Base-by-base conservation (phyloP, 176 grass and related monocot species). In the Metroxylon sagu region DNA sequence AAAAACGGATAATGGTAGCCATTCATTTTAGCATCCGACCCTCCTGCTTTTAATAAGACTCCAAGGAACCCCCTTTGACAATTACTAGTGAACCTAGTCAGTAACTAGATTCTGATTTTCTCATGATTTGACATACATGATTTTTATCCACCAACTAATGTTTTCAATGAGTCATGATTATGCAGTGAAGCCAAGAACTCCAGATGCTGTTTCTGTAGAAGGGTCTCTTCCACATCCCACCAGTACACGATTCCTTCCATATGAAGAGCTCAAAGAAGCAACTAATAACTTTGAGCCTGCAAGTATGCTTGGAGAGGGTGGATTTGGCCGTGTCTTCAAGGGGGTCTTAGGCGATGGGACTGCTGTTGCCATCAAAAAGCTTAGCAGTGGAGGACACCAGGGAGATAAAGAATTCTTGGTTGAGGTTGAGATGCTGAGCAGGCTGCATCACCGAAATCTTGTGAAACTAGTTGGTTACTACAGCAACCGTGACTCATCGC, bases 381-480 rank as follows among this genome's bases (percentile, higher is more conserved):
- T 98, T 68, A 89, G 84, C 14, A 65, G 0, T 55, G 94, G 94
- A 25, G 88, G 94, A 48, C 94, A 98, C 53, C 94, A 98, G 76
- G 94, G 94, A 72, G 88, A 89, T 67, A 98, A 93, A 56, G 94
- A 98, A 60, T 98, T 93, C 61, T 53, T 98, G 43, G 94, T 98
- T 77, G 94, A 98, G 82, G 94, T 98, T 67, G 88, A 98, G 75
- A 98, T 98, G 94, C 76, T 98, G 65, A 98, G 94, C 85, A 87
- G 88, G 60, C 78, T 98, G 67, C 94, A 98, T 65, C 94, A 98
- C 56, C 79, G 94, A 26, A 98, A 98, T 80, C 89, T 98, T 79
- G 94, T 98, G 65, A 98, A 98, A 82, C 79, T 98, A 54, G 76
- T 93, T 79, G 94, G 94, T 56, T 98, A 92, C 65, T 98, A 92